Evolutionary conservation across 192 early-diverging fungal genomes (phyloP), one percentile per base, ranked within the genome.

Genomic region (Coemansia guatemalensis): DNA sequence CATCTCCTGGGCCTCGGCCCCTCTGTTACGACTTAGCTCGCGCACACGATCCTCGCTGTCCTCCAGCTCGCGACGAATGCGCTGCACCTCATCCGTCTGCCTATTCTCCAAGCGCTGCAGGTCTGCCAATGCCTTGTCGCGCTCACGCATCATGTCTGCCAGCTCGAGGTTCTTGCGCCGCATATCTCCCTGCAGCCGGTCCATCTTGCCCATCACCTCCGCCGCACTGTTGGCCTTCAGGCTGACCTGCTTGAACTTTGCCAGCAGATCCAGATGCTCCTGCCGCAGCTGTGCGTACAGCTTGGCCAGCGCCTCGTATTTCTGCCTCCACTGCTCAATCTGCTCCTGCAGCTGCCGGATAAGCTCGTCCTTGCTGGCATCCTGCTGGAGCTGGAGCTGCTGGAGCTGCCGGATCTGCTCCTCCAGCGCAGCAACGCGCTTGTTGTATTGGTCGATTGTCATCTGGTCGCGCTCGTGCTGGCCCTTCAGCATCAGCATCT

Each of bases 241-340:
- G 68, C 89, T 91, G 4, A 93, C 83, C 4, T 90, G 79, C 75
- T 95, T 97, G 81, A 91, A 95, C 78, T 95, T 94, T 49, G 85
- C 88, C 65, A 97, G 83, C 22, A 99, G 78, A 41, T 95, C 95
- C 56, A 99, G 78, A 70, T 99, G 94, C 66, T 96, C 94, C 63
- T 97, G 94, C 48, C 97, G 88, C 29, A 99, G 81, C 73, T 96
- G 92, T 9, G 95, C 93, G 71, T 99, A 99, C n/a, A 97, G 83
- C 60, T 99, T 99, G 58, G 95, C 95, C 39, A 99, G 81, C 18
- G 95, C 92, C 74, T 97, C 95, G 75, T 97, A 97, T 80, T 97
- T 99, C 73, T 95, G 91, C 82, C 90, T 94, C 93, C 94, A 96
- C 75, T 96, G 92, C 69, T 90, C 88, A 24, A 99, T 84, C 86